Base-by-base conservation (phyloP, 2,329 filamentous ascomycete species). In the Arachnomyces sp. region DNA sequence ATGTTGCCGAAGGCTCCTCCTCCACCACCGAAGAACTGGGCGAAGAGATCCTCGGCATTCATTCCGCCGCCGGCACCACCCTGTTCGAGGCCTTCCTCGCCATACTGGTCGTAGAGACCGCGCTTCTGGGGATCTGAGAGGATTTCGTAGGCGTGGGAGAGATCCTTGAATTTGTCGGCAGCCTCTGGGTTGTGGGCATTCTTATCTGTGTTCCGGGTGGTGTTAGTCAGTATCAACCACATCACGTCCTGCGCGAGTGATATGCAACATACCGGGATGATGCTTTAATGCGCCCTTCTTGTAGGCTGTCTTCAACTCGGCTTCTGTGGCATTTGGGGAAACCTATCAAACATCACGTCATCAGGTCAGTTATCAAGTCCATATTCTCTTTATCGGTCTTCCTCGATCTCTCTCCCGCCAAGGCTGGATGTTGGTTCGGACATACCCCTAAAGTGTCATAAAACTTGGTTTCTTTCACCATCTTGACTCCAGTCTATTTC, bases 151-250 rank as follows among this genome's bases (percentile, higher is more conserved):
- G 92, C 92, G 60, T 90, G 82, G 50, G 88, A 94, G 46, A 95
- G 76, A 57, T 95, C 89, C 73, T 98, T 96, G 81, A 98, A 98
- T 68, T 95, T 98, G 46, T 94, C 88, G 54, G 90, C 88, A 38
- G 92, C 89, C 17, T 81, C 84, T 31, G 89, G 88, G 72, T 94
- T 93, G 72, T 92, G 80, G 49, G 82, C 79, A 67, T 98, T 98
- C 77, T 98, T 98, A 68, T 98, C 90, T 93, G 52, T 29, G 41
- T 12, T 11, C 12, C 13, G 9, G 39, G 38, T 13, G 28, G 13
- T 35, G n/a, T 35, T 30, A 28, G 36, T 36, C 18, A 30, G 30
- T 35, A 30, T 20, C 45, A 17, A 30, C 29, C 42, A 17, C 43
- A 30, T 30, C 42, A 17, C 43, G 20, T 42, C 55, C 40, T 54